A percentile compares a stretch with the other conserved stretches of the same genome.
These are phyloP conservation scores for Citrus cavaleriei DNA, from an alignment of 345 rosid genomes.

Conservation along the genomic window DNA sequence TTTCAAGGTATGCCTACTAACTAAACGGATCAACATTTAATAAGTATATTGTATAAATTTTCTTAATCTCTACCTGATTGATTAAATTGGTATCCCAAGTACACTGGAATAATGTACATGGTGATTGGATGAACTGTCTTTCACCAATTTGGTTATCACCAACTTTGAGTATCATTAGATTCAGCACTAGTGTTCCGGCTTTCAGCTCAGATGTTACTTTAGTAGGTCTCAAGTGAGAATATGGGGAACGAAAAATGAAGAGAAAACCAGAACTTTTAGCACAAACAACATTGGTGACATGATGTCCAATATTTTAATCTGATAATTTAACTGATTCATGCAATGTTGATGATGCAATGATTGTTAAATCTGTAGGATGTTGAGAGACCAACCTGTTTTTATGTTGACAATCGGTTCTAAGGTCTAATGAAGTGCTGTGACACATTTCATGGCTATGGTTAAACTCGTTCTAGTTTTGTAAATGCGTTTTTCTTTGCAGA, in stretches of 20 bases:
- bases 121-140: neutral
- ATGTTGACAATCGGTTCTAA: neutral
- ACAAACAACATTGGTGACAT: neutral
- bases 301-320: neutral
- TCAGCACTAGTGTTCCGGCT: neutral
- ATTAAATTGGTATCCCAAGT: neutral
- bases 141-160: neutral
- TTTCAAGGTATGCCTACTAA: conserved; percentile 54
- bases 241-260: too few relatives aligned
- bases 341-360: neutral
- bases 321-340: neutral
- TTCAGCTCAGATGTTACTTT: neutral
- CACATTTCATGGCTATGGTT: neutral
- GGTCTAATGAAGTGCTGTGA: neutral
- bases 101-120: neutral
- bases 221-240: neutral
- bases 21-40: neutral
- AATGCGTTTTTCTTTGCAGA: conserved; percentile 37
- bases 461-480: neutral
- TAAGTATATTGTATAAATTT: neutral
- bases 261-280: neutral
- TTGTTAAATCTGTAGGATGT: neutral
- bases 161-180: neutral
- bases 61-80: neutral
- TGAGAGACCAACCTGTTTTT: neutral